Percentiles rank a stretch among this genome's conserved stretches.
Conservation (phyloP, 2,329 filamentous ascomycete genomes). For the Aspergillus cejpii region DNA sequence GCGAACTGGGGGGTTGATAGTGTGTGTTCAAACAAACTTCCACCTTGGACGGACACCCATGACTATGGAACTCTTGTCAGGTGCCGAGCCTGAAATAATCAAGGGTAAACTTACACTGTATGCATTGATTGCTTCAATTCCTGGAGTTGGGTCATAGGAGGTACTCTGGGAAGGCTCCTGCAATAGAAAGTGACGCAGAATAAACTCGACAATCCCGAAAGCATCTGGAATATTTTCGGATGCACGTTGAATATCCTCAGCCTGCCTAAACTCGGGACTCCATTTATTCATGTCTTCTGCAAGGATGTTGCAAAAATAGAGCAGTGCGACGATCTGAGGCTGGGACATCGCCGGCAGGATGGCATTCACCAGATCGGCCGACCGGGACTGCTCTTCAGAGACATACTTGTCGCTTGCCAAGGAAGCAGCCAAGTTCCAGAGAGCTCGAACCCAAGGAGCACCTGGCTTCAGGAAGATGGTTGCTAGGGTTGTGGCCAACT, state of each 20-base stretch:
- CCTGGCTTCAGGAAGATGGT: conserved; percentile 40
- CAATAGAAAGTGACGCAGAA: conserved; percentile 28
- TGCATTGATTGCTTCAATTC: conserved; percentile 31
- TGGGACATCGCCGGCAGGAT: conserved; percentile 36
- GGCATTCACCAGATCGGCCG: conserved; percentile 25
- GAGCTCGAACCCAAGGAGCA: conserved; percentile 34
- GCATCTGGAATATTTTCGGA: conserved; percentile 34
- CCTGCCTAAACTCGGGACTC: conserved; percentile 18
- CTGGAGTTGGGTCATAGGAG: conserved; percentile 19
- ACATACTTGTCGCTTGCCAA: conserved; percentile 36
- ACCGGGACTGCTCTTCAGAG: conserved; percentile 27
- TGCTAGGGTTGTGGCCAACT: conserved; percentile 43
- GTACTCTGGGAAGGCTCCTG: conserved; percentile 18
- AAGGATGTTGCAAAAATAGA: conserved; percentile 37
- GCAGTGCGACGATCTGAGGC: conserved; percentile 29
- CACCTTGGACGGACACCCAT: conserved; percentile 31
- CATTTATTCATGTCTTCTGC: conserved; percentile 35
- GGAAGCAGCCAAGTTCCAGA: conserved; percentile 35
- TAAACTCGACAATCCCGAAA: conserved; percentile 33
- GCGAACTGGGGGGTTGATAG: conserved; percentile 16
- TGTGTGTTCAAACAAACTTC: conserved; percentile 18
- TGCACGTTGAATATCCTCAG: conserved; percentile 11
- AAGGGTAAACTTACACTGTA: conserved; percentile 28
- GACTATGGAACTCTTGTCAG: conserved; percentile 18
- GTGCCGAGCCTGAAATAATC: conserved; percentile 4